These are phyloP conservation scores for Polytrichum commune DNA, from an alignment of 225 moss, liverwort and hornwort species.

Conservation along the genomic window DNA sequence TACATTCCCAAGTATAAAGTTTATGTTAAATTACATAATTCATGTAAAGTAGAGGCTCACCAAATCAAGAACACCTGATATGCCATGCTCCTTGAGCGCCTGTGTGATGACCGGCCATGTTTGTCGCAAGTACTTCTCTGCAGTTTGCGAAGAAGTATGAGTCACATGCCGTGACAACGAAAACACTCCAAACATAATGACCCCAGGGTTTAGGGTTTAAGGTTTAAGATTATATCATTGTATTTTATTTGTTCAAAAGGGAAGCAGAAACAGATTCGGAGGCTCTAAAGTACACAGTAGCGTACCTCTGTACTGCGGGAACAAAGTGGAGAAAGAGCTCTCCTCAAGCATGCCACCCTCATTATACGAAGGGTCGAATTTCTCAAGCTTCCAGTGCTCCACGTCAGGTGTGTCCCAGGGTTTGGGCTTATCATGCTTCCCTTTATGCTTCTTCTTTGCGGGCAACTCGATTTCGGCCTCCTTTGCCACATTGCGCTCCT, in stretches of 20 bases:
- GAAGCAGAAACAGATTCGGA: background rate
- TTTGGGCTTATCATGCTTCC: conserved; percentile 88
- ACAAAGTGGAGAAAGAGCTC: conserved; percentile 95
- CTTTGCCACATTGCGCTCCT: conserved; percentile 2
- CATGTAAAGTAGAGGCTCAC: conserved; percentile 25
- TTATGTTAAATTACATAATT: background rate
- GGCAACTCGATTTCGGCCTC: conserved; percentile 21
- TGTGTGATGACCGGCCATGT: conserved; percentile 77
- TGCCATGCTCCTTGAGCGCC: conserved; percentile 83
- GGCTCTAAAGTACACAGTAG: background rate
- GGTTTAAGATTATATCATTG: too few relatives aligned
- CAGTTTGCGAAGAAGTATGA: background rate
- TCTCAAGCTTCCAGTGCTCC: conserved; percentile 87
- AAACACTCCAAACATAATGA: too few relatives aligned
- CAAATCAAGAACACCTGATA: conserved; percentile 76
- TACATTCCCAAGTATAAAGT: background rate
- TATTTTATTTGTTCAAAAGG: too few relatives aligned
- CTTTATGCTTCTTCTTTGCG: conserved; percentile 62
- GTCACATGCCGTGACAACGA: too few relatives aligned
- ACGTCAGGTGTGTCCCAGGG: conserved; percentile 94
- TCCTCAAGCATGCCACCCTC: conserved; percentile 86
- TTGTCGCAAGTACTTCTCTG: conserved; percentile 93
- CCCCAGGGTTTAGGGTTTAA: too few relatives aligned
- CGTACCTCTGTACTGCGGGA: conserved; percentile 84
- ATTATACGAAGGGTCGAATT: conserved; percentile 72